Base-by-base conservation (phyloP, 2,329 filamentous ascomycete genomes). In the Phialophora tarda region DNA sequence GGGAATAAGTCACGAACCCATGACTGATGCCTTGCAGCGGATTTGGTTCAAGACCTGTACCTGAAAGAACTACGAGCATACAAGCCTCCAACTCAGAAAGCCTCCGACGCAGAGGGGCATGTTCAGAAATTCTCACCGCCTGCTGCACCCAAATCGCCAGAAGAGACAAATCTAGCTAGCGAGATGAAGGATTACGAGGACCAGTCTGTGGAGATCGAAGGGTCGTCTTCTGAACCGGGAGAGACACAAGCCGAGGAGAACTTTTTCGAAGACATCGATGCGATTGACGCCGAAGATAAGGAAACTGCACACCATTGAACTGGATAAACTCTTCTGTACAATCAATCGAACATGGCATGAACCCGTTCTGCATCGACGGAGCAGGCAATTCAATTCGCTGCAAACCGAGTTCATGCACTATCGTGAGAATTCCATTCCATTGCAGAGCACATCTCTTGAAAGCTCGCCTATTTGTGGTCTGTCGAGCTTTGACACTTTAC, bases 1-100 rank as follows among this genome's bases (percentile, higher is more conserved):
- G 38, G 2, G 12, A 10, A 38, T 17, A 17, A 11, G 24, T 14
- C 12, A 44, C 34, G 54, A 41, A 30, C 12, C 54, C 24, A 62
- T 32, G 24, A 56, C 66, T 68, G n/a, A 68, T 55, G 26, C 34
- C 6, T 26, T 71, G 44, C 78, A 98, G 95, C 92, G 88, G 95
- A 99, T 82, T 88, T 97, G 77, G 92, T 99, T 75, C 95, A 98
- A 83, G 94, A 98, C 80, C 88, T 99, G 78, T 99, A 99, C 86
- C 89, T 99, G 75, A 91, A 90, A 81, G 93, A 98, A 83, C 89
- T 99, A 78, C 95, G 94, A 84, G 88, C 88, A 82, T 98, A 97
- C 90, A 98, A 98, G 88, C 84, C 89, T 71, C 84, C 91, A 64
- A 84, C 88, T 73, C 79, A 94, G 83, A 97, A 97, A 86, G 86